Evolutionary conservation across 768 basidiomycete genomes (phyloP).

Genomic region (Rhodotorula paludigena): DNA sequence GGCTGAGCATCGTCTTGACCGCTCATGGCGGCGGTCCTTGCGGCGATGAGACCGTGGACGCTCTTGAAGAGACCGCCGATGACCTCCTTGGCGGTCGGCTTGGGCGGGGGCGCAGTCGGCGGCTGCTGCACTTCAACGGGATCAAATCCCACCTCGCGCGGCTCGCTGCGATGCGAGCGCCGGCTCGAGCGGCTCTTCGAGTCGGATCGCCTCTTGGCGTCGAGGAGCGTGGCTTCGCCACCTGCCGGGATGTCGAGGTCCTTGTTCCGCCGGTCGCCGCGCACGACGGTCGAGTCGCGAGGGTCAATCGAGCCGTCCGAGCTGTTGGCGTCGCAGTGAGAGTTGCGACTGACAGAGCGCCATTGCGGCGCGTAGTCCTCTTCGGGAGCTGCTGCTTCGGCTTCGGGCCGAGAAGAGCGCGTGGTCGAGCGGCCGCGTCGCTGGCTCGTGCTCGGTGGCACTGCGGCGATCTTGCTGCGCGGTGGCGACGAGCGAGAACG

Average conservation of each 20-base stretch:
- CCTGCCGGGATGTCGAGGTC: conserved; percentile 32
- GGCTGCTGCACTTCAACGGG: conserved; percentile 9
- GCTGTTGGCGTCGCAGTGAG: conserved; percentile 19
- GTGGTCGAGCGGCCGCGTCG: neutral
- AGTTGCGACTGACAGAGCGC: conserved; percentile 32
- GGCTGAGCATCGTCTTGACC: conserved; percentile 5
- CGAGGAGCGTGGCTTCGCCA: conserved; percentile 21
- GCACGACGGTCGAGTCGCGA: conserved; percentile 29
- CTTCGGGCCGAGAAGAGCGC: neutral
- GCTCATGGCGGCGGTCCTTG: too few species aligned
- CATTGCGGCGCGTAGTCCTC: conserved; percentile 11
- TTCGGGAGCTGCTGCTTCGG: neutral
- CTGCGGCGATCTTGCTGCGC: neutral
- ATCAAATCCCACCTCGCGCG: conserved; percentile 26
- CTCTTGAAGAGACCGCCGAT: conserved; percentile 26
- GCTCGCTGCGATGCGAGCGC: neutral
- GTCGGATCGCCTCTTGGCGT: conserved; percentile 10
- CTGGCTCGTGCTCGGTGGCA: too few species aligned
- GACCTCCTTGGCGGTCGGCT: conserved; percentile 9
- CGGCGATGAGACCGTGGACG: conserved; percentile 21
- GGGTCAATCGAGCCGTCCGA: too few species aligned
- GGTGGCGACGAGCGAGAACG: neutral
- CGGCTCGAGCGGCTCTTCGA: neutral
- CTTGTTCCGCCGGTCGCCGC: conserved; percentile 21
- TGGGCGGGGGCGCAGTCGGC: neutral